These are phyloP conservation scores for Laburnicola sp. DNA, from an alignment of 2,329 filamentous ascomycete genomes.

Conservation along the genomic window DNA sequence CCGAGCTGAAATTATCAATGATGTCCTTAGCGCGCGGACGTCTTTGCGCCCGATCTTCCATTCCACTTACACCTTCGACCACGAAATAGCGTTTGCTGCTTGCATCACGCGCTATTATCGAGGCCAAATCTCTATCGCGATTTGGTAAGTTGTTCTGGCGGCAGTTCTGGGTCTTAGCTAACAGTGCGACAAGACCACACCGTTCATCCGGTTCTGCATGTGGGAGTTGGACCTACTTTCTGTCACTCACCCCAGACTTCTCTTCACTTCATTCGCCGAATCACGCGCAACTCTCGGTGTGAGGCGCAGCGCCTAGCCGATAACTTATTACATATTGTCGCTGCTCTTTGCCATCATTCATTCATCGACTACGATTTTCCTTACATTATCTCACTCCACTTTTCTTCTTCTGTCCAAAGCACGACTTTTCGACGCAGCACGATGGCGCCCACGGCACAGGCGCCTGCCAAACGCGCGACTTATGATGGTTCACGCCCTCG, in stretches of 20 bases:
- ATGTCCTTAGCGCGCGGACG: constrained; percentile 34
- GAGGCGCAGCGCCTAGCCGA: constrained; percentile 2
- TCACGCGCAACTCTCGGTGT: constrained; percentile 28
- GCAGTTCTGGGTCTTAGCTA: constrained; percentile 27
- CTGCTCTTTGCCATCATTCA: not conserved
- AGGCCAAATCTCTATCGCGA: constrained; percentile 10
- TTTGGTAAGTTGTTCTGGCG: constrained; percentile 21
- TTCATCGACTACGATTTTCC: constrained; percentile 4
- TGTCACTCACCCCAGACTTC: constrained; percentile 35
- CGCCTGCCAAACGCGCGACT: constrained; percentile 10
- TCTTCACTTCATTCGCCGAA: constrained; percentile 23
- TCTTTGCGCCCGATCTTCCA: constrained; percentile 33
- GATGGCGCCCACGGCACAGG: constrained; percentile 29
- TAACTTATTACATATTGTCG: not conserved
- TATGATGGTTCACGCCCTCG: constrained; percentile 7
- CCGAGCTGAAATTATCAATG: constrained; percentile 43
- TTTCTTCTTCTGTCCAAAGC: constrained; percentile 6
- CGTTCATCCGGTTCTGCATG: constrained; percentile 37
- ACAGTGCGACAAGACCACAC: constrained; percentile 38
- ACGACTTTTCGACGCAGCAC: constrained; percentile 2
- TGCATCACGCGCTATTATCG: constrained; percentile 12
- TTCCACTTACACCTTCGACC: constrained; percentile 27
- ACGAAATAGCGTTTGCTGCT: constrained; percentile 26
- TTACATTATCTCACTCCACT: constrained; percentile 5
- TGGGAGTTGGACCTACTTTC: constrained; percentile 39